Evolutionary conservation across 2,329 filamentous ascomycete genomes (phyloP).

Genomic region (Hypoxylon sp.): DNA sequence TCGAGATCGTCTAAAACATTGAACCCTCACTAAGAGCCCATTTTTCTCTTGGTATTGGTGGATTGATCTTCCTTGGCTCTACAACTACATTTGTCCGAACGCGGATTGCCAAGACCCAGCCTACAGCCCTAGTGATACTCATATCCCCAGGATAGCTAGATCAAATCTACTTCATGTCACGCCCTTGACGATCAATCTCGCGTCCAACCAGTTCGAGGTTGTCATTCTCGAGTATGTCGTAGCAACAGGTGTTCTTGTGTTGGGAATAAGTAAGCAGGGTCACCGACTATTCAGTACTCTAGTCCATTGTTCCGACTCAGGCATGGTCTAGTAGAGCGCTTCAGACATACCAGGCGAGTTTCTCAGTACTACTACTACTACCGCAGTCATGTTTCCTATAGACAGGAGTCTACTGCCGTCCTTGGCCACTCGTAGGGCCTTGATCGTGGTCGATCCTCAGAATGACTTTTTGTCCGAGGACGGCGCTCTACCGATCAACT

Average conservation of each 20-base stretch:
- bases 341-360: slow-evolving; percentile 18
- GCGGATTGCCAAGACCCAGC: slow-evolving; percentile 33
- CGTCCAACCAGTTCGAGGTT: slow-evolving; percentile 20
- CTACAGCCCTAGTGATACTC: slow-evolving; percentile 35
- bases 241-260: slow-evolving; percentile 13
- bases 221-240: slow-evolving; percentile 35
- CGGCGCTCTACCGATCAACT: slow-evolving; percentile 74
- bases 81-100: slow-evolving; percentile 31
- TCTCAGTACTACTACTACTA: slow-evolving; percentile 18
- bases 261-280: slow-evolving; percentile 26
- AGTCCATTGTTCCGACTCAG: slow-evolving; percentile 16
- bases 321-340: slow-evolving; percentile 21
- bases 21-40: slow-evolving; percentile 11
- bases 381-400: slow-evolving; percentile 65
- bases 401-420: slow-evolving; percentile 67
- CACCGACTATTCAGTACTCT: slow-evolving; percentile 1
- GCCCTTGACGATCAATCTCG: slow-evolving; percentile 23
- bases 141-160: slow-evolving; percentile 36
- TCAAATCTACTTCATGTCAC: slow-evolving; percentile 34
- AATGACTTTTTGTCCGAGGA: slow-evolving; percentile 84
- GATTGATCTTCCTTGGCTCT: slow-evolving; percentile 35
- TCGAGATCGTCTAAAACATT: slow-evolving; percentile 27
- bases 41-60: slow-evolving; percentile 38
- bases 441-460: slow-evolving; percentile 88
- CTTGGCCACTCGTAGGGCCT: slow-evolving; percentile 72